These are phyloP conservation scores for Mollisiaceae sp. DNA, from an alignment of 2,329 filamentous ascomycete species.

Conservation along the genomic window DNA sequence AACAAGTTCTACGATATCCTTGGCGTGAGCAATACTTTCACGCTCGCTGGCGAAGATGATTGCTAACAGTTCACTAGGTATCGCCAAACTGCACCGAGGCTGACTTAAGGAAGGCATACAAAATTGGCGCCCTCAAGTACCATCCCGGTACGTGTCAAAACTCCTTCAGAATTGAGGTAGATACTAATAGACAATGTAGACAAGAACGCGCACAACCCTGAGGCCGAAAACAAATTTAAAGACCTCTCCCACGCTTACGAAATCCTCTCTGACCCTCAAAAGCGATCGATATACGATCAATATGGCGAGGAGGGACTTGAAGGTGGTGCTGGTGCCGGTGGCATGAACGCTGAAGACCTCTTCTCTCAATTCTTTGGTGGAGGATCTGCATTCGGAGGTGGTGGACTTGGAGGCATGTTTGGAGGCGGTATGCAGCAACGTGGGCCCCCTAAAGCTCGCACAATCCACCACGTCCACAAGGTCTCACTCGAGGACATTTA, in stretches of 20 bases:
- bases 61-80: constrained; percentile 60
- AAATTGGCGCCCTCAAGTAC: constrained; percentile 80
- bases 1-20: constrained; percentile 80
- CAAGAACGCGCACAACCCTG: constrained; percentile 94
- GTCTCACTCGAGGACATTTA: constrained; percentile 98
- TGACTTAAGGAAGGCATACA: constrained; percentile 91
- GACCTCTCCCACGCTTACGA: constrained; percentile 96
- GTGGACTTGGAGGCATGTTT: constrained; percentile 78
- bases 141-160: constrained; percentile 72
- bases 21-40: constrained; percentile 61
- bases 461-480: constrained; percentile 98
- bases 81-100: constrained; percentile 78
- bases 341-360: constrained; percentile 95
- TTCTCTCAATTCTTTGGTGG: constrained; percentile 96
- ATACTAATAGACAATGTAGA: constrained; percentile 57
- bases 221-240: constrained; percentile 97
- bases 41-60: constrained; percentile 32
- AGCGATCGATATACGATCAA: constrained; percentile 92
- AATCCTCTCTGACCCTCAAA: constrained; percentile 88
- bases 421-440: constrained; percentile 76
- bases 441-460: constrained; percentile 86
- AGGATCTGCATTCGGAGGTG: constrained; percentile 67
- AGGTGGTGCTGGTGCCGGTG: constrained; percentile 76
- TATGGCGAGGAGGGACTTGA: constrained; percentile 97
- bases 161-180: constrained; percentile 3